These are phyloP conservation scores for Fusarium marasasianum DNA, from an alignment of 2,329 filamentous ascomycete genomes.

Conservation along the genomic window DNA sequence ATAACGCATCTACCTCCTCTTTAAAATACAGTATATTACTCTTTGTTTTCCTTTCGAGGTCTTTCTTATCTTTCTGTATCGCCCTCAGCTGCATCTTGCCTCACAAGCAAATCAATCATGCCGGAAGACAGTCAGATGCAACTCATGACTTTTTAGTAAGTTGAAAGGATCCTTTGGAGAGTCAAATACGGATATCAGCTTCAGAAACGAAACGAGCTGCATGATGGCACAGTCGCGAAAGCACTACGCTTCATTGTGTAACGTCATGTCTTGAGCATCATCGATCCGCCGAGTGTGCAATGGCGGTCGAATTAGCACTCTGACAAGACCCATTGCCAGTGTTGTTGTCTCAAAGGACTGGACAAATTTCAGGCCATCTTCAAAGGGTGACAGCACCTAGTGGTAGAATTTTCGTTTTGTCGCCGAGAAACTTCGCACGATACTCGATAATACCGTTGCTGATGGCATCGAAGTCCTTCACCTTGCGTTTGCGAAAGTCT, in stretches of 20 bases:
- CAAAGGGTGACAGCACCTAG: slow-evolving; percentile 59
- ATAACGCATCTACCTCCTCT: slow-evolving; percentile 15
- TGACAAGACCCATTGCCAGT: slow-evolving; percentile 13
- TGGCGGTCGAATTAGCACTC: slow-evolving; percentile 20
- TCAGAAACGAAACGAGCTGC: not conserved
- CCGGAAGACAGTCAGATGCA: slow-evolving; percentile 4
- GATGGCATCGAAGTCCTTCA: slow-evolving; percentile 73
- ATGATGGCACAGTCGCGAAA: not conserved
- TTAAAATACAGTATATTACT: not conserved
- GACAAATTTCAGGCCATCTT: slow-evolving; percentile 12
- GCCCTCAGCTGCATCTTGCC: not conserved
- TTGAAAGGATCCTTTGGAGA: slow-evolving; percentile 26
- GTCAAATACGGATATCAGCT: not conserved
- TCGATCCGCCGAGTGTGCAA: slow-evolving; percentile 33
- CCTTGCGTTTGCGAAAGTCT: slow-evolving; percentile 66
- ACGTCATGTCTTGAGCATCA: not conserved
- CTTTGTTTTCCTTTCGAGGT: not conserved
- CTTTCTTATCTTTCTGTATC: not conserved
- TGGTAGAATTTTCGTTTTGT: slow-evolving; percentile 70
- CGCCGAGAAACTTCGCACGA: slow-evolving; percentile 70
- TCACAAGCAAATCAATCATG: not conserved
- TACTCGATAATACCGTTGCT: slow-evolving; percentile 74
- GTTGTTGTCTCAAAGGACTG: slow-evolving; percentile 21
- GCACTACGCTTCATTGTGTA: not conserved
- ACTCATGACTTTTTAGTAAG: slow-evolving; percentile 2